Percentiles rank a stretch among this genome's conserved stretches.
These are phyloP conservation scores for Komagataea norvegica DNA, from an alignment of 1,139 yeast species.

Conservation along the genomic window DNA sequence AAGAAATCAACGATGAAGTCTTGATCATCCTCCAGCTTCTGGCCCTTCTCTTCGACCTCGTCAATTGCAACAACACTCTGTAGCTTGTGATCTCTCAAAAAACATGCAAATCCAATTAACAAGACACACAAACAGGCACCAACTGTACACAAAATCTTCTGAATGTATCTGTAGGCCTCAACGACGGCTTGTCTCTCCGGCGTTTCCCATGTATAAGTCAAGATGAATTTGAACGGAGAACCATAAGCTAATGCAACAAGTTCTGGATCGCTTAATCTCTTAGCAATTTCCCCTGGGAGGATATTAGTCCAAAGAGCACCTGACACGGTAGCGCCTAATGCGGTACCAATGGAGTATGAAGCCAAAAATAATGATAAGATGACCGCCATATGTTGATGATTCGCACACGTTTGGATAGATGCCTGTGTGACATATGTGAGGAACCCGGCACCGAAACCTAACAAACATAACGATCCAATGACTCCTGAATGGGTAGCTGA, in stretches of 20 bases:
- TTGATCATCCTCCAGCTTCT: slow-evolving; percentile 3
- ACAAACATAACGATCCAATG: slow-evolving; percentile 55
- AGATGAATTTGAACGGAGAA: slow-evolving; percentile 43
- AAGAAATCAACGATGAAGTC: slow-evolving; percentile 5
- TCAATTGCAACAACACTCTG: slow-evolving; percentile 24
- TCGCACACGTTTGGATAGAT: slow-evolving; percentile 54
- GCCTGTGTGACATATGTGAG: slow-evolving; percentile 47
- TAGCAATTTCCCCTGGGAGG: slow-evolving; percentile 34
- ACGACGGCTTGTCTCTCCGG: slow-evolving; percentile 51
- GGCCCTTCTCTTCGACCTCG: slow-evolving; percentile 14
- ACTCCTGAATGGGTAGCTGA: slow-evolving; percentile 45
- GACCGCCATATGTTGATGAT: slow-evolving; percentile 55
- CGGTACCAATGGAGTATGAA: slow-evolving; percentile 50
- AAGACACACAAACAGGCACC: slow-evolving; percentile 55
- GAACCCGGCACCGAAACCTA: slow-evolving; percentile 72
- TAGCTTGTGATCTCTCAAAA: slow-evolving; percentile 49
- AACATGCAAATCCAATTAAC: slow-evolving; percentile 41
- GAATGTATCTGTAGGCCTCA: slow-evolving; percentile 51
- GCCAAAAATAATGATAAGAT: slow-evolving; percentile 51
- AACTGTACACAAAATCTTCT: slow-evolving; percentile 48
- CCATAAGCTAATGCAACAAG: slow-evolving; percentile 38
- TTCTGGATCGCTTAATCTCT: slow-evolving; percentile 21
- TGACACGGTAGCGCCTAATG: slow-evolving; percentile 33
- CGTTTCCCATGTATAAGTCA: slow-evolving; percentile 49
- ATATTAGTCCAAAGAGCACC: slow-evolving; percentile 59